Percentiles rank a stretch among this genome's conserved stretches.
Evolutionary conservation across 768 basidiomycete genomes (phyloP).

Genomic region (Phlebiopsis flavidoalba): DNA sequence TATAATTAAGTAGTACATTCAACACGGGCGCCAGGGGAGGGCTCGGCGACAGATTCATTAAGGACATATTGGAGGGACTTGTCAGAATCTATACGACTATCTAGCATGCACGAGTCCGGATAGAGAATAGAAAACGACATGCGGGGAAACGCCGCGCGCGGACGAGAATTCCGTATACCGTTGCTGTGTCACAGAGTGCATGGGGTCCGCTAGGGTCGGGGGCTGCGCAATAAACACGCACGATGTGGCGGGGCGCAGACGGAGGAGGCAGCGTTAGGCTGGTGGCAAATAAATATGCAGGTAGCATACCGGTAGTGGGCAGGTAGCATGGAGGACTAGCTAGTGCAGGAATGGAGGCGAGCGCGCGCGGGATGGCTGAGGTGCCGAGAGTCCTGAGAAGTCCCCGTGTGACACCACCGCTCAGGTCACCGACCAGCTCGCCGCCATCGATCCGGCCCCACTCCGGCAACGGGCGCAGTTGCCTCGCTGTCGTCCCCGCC

Average conservation of each 20-base stretch:
- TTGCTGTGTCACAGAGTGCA: too few species aligned
- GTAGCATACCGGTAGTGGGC: neutral
- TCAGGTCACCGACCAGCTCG: conserved; percentile 6
- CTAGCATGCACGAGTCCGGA: too few species aligned
- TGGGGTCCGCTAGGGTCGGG: too few species aligned
- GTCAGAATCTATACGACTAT: too few species aligned
- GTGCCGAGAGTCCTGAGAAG: neutral
- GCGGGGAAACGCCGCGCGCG: neutral
- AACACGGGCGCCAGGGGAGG: neutral
- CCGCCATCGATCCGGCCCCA: conserved; percentile 14
- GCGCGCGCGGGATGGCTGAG: too few species aligned
- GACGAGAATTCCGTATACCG: neutral
- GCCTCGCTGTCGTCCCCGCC: neutral
- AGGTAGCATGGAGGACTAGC: neutral
- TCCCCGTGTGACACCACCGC: too few species aligned
- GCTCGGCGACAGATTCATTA: neutral
- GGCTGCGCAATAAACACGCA: too few species aligned
- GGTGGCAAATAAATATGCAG: neutral
- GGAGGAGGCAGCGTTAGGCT: neutral
- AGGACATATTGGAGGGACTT: too few species aligned
- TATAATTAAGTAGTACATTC: too few species aligned
- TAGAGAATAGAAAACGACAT: neutral
- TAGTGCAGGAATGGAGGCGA: neutral
- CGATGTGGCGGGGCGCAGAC: neutral
- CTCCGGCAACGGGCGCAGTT: neutral